Evolutionary conservation across 371 early-diverging fungal genomes (phyloP).

Genomic region (Choanephora cucurbitarum): DNA sequence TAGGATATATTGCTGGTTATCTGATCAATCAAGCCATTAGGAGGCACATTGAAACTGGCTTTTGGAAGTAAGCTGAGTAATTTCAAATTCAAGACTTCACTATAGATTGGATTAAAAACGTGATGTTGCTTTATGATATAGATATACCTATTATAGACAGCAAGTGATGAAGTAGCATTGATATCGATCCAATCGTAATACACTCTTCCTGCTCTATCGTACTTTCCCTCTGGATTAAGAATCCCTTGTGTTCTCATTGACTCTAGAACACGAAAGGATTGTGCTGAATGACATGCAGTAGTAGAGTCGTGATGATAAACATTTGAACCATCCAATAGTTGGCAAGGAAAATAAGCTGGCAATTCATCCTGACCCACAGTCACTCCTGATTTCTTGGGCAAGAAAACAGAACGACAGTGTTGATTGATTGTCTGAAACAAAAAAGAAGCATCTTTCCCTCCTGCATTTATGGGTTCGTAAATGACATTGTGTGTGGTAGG

Average conservation of each 20-base stretch:
- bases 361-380: conserved; percentile 36
- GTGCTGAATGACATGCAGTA: conserved; percentile 68
- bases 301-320: conserved; percentile 50
- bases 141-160: conserved; percentile 82
- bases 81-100: conserved; percentile 49
- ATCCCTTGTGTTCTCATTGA: conserved; percentile 39
- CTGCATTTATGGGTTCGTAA: conserved; percentile 65
- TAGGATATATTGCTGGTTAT: conserved; percentile 18
- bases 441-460: conserved; percentile 76
- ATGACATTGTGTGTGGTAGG: conserved; percentile 56
- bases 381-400: conserved; percentile 29
- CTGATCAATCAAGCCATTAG: conserved; percentile 36
- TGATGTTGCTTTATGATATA: no score
- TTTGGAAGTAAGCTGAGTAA: conserved; percentile 39
- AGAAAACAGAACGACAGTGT: conserved; percentile 59
- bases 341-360: conserved; percentile 75
- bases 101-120: conserved; percentile 19
- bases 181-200: conserved; percentile 80
- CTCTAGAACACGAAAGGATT: conserved; percentile 41
- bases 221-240: conserved; percentile 36
- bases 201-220: conserved; percentile 57
- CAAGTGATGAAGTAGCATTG: conserved; percentile 47
- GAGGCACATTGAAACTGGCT: conserved; percentile 30
- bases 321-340: conserved; percentile 46
- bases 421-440: conserved; percentile 74